These are phyloP conservation scores for Cornus controversa DNA, from an alignment of 148 eudicot species.

Conservation along the genomic window DNA sequence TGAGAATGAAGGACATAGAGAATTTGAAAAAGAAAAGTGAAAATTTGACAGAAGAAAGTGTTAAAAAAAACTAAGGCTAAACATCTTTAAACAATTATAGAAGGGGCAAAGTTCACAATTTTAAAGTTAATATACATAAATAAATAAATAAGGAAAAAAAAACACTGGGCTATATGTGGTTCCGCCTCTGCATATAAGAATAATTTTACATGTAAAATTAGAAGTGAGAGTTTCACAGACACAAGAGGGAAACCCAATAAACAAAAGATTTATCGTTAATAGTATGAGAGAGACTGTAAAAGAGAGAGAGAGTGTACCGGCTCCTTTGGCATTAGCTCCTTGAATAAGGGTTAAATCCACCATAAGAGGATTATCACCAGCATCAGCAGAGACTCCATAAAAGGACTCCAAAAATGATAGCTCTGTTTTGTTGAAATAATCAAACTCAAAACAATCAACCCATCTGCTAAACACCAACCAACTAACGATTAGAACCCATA, in stretches of 20 bases:
- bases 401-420: slow-evolving; percentile 29
- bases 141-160: too few relatives aligned
- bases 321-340: slow-evolving; percentile 81
- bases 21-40: too few relatives aligned
- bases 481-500: slow-evolving; percentile 20
- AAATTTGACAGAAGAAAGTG: too few relatives aligned
- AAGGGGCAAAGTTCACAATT: too few relatives aligned
- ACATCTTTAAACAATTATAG: too few relatives aligned
- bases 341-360: slow-evolving; percentile 60
- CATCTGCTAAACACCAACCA: slow-evolving; percentile 18
- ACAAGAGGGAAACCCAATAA: not conserved
- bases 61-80: too few relatives aligned
- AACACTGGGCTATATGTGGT: too few relatives aligned
- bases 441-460: slow-evolving; percentile 24
- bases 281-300: not conserved
- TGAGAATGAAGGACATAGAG: too few relatives aligned
- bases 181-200: too few relatives aligned
- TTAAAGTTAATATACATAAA: too few relatives aligned
- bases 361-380: slow-evolving; percentile 46
- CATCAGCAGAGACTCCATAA: slow-evolving; percentile 41
- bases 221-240: not conserved
- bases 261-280: not conserved
- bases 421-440: slow-evolving; percentile 16
- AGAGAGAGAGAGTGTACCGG: too few relatives aligned
- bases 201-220: too few relatives aligned